phyloP scores from a whole-genome alignment of 805 yeast genomes.

The Metschnikowia arizonensis region DNA sequence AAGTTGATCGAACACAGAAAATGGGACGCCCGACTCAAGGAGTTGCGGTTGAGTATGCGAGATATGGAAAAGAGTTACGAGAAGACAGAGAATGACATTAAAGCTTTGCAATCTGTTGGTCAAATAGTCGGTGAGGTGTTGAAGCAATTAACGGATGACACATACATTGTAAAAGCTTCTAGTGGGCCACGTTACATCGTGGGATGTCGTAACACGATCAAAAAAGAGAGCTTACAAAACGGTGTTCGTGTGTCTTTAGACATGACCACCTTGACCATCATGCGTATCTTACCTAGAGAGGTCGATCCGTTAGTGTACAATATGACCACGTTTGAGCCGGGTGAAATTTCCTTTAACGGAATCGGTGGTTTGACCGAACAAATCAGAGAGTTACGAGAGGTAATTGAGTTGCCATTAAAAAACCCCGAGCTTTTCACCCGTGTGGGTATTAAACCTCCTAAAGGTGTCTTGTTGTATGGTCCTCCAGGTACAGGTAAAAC shows the following conservation, averaged over 20 bases:
- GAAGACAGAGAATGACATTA: conserved; percentile 94
- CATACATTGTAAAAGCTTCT: conserved; percentile 93
- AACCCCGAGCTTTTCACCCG: conserved; percentile 94
- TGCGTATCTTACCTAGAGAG: conserved; percentile 96
- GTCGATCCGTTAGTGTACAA: conserved; percentile 97
- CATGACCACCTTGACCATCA: conserved; percentile 95
- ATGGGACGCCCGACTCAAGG: conserved; percentile 89
- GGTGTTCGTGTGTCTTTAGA: conserved; percentile 96
- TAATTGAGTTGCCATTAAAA: conserved; percentile 92
- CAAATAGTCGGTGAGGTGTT: conserved; percentile 96
- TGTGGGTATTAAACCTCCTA: conserved; percentile 98
- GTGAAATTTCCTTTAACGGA: conserved; percentile 88
- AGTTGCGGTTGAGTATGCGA: conserved; percentile 75
- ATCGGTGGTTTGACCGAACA: conserved; percentile 97
- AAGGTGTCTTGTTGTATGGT: conserved; percentile 93
- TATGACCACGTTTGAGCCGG: conserved; percentile 98
- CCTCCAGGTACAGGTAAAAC: conserved; percentile 99
- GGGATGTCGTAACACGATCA: conserved; percentile 92
- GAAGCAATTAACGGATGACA: conserved; percentile 90
- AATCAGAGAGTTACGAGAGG: conserved; percentile 94
- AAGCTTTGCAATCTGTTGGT: conserved; percentile 94
- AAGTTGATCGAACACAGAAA: conserved; percentile 89
- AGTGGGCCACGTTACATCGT: conserved; percentile 97
- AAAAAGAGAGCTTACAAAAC: conserved; percentile 75
- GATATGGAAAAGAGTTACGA: conserved; percentile 79